Evolutionary conservation across 805 yeast genomes (phyloP), one percentile per base, ranked within the genome.

Genomic region (Yamadazyma tumulicola): DNA sequence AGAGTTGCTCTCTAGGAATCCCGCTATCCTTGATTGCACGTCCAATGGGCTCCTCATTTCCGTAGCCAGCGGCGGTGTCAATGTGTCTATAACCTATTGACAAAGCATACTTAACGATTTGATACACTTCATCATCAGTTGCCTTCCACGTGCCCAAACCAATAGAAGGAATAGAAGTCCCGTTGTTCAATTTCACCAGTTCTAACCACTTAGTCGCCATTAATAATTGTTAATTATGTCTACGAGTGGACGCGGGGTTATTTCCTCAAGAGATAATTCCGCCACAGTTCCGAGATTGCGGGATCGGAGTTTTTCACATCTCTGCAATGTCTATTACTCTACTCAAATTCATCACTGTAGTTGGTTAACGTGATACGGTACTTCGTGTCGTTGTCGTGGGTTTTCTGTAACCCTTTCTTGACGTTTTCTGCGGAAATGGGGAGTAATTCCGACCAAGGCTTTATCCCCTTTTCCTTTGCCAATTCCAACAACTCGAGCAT

Each of bases 141-240:
- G 83, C 72, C 50, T 61, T 63, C 83, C 85, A 82, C 17, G 89
- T 81, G 25, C 93, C 91, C 32, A 82, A 67, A 3, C 85, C 88
- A 25, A 84, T 59, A n/a, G 67, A 70, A 20, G 89, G 89, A 37
- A 84, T 77, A 26, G 53, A 45, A 15, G 63, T 62, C 17, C 88
- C 88, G 39, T 74, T 71, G 68, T 79, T 79, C 33, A 79, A 31
- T 29, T 28, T 25, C 11, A 31, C 18, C 11, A 15, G 15, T 19
- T 27, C 19, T n/a, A 11, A 10, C 20, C 17, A 26, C 10, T 32
- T 32, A 25, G 16, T 17, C 14, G 35, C 25, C 3, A 17, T 15
- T 21, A 18, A 6, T 23, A 19, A 9, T 9, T 21, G 9, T 21
- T 9, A 21, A 21, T 9, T 21, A 9, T 21, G 23, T n/a, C n/a